Conservation (phyloP, 345 rosid species). For the Aethionema arabicum region DNA sequence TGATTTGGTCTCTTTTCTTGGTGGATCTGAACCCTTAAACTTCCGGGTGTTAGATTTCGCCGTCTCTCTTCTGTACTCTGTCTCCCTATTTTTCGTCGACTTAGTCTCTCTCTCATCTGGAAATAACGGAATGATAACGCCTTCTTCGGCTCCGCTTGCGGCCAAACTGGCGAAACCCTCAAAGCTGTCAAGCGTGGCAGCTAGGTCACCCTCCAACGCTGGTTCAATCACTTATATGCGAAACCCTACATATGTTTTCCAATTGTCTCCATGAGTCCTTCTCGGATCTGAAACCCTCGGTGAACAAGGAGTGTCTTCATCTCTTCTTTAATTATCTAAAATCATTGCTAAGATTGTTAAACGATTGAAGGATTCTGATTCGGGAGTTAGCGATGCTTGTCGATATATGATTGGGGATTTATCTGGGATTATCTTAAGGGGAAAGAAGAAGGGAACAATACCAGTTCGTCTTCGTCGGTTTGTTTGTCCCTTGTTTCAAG, state of each 20-base stretch:
- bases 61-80: not conserved
- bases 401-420: conserved; percentile 77
- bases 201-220: conserved; percentile 44
- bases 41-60: conserved; percentile 32
- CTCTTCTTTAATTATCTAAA: conserved; percentile 65
- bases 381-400: conserved; percentile 91
- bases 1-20: too few relatives aligned
- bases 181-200: conserved; percentile 39
- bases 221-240: conserved; percentile 66
- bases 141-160: conserved; percentile 33
- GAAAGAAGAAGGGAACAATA: conserved; percentile 36
- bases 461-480: conserved; percentile 40
- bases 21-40: conserved; percentile 31
- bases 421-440: conserved; percentile 67
- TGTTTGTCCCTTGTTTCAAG: conserved; percentile 76
- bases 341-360: conserved; percentile 69
- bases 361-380: conserved; percentile 82
- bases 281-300: conserved; percentile 81
- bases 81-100: conserved; percentile 18
- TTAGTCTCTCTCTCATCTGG: conserved; percentile 4
- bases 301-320: conserved; percentile 79
- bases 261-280: conserved; percentile 85
- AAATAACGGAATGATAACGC: conserved; percentile 47
- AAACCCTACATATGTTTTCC: conserved; percentile 78
- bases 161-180: conserved; percentile 44